Base-by-base conservation (phyloP, 495 filamentous ascomycete genomes). In the Choiromyces venosus region DNA sequence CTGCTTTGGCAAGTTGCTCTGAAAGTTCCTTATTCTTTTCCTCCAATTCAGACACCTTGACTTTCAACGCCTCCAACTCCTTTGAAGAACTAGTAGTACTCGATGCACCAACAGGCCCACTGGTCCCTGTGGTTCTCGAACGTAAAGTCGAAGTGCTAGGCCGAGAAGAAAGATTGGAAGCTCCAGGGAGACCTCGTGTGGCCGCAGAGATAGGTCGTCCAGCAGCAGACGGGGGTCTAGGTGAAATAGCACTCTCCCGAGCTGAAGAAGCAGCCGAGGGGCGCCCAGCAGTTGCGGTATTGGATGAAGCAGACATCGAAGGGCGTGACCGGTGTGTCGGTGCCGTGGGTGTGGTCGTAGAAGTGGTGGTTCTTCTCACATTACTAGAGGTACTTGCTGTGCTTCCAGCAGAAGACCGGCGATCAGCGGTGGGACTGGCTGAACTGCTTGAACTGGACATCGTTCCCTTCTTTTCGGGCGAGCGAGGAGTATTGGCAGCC, bases 31-130 rank as follows among this genome's bases (percentile, higher is more conserved):
- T 80, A 29, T 82, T 81, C 42, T 77, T 61, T 68, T 69, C 76
- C 73, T 81, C 76, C 16, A 81, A 69, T n/a, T 74, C 79, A 4
- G 69, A 36, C 68, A 80, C 64, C 61, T 76, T 79, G 33, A 44
- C 65, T 44, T 72, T 80, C 19, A 80, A 65, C 9, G 56, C 29
- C 65, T 80, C 79, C 14, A 80, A 56, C n/a, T 80, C 79, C 33
- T 80, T 80, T 25, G 69, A 67, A 64, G 74, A 44, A 35, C n/a
- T n/a, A n/a, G 67, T 67, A 37, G 66, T 5, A 33, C 36, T 67
- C 16, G 61, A 75, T 29, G 75, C 39, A 39, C 46, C 56, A 16
- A 70, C 29, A 44, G 44, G 0, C 37, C 71, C 68, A 25, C 44
- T 46, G 6, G 72, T 38, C n/a, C 65, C 74, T 21, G 44, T 7